These are phyloP conservation scores for Venturia pyrina DNA, from an alignment of 2,329 filamentous ascomycete genomes.

Conservation along the genomic window DNA sequence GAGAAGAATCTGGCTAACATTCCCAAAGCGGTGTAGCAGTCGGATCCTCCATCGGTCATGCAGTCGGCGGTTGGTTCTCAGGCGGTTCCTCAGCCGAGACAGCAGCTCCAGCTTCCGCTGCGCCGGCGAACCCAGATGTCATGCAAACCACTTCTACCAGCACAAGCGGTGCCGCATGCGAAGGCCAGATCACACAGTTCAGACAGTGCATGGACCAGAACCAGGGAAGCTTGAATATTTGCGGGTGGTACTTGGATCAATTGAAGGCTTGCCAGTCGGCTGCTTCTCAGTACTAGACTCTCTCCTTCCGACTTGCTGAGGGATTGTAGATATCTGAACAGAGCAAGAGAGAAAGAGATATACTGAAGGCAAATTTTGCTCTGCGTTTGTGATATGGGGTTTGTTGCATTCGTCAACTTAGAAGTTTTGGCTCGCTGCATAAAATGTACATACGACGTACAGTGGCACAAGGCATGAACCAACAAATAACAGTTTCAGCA, in stretches of 20 bases:
- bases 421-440: background rate
- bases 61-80: conserved; percentile 78
- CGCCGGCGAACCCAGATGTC: conserved; percentile 18
- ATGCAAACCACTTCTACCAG: conserved; percentile 14
- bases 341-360: no score
- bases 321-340: background rate
- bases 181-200: conserved; percentile 71
- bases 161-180: conserved; percentile 44
- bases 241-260: conserved; percentile 97
- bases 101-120: conserved; percentile 39
- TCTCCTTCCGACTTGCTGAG: no score
- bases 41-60: conserved; percentile 90
- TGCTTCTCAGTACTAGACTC: conserved; percentile 36
- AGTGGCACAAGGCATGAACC: background rate
- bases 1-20: background rate
- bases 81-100: conserved; percentile 54
- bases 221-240: conserved; percentile 82
- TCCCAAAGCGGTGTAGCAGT: conserved; percentile 77
- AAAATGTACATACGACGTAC: background rate
- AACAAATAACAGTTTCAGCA: background rate
- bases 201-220: conserved; percentile 96
- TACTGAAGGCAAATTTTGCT: background rate
- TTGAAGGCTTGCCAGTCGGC: conserved; percentile 49
- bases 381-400: background rate
- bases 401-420: background rate